A percentile compares a stretch with the other conserved stretches of the same genome.
Evolutionary conservation across 2,329 filamentous ascomycete species (phyloP).

Genomic region (Zalaria obscura): DNA sequence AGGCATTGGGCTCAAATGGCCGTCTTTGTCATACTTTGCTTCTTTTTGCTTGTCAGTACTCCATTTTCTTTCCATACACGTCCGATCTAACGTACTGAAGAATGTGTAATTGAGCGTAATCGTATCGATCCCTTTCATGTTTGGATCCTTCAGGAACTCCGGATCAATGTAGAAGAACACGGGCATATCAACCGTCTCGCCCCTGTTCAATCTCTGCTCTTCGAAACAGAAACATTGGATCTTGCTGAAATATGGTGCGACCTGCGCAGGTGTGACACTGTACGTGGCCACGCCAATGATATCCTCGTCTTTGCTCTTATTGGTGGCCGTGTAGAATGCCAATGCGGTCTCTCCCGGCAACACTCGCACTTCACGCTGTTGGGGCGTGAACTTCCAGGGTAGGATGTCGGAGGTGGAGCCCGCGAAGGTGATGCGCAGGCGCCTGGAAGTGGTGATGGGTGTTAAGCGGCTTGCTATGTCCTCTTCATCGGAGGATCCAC

Average conservation of each 20-base stretch:
- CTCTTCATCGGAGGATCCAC: conserved; percentile 35
- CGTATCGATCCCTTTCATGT: conserved; percentile 87
- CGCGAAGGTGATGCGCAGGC: conserved; percentile 91
- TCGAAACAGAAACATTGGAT: conserved; percentile 99
- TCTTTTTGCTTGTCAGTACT: conserved; percentile 34
- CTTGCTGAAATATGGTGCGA: conserved; percentile 96
- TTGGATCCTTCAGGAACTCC: conserved; percentile 80
- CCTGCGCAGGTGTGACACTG: conserved; percentile 88
- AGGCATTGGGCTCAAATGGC: conserved; percentile 47
- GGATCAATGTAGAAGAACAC: conserved; percentile 99
- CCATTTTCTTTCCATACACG: neutral
- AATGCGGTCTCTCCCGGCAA: conserved; percentile 91
- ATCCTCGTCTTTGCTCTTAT: conserved; percentile 66
- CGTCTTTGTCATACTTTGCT: conserved; percentile 72
- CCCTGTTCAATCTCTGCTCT: conserved; percentile 80
- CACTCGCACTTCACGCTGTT: conserved; percentile 92
- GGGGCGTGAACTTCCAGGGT: conserved; percentile 93
- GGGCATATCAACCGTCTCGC: conserved; percentile 97
- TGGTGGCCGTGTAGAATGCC: conserved; percentile 95
- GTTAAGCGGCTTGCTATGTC: conserved; percentile 52
- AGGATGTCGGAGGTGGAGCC: conserved; percentile 88
- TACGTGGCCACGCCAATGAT: conserved; percentile 98
- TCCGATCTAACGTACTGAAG: conserved; percentile 59
- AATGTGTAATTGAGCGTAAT: conserved; percentile 96
- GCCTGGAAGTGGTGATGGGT: conserved; percentile 66